Percentiles rank a stretch among this genome's conserved stretches.
These are phyloP conservation scores for Casuarina equisetifolia DNA, from an alignment of 306 rosid species.

Conservation along the genomic window DNA sequence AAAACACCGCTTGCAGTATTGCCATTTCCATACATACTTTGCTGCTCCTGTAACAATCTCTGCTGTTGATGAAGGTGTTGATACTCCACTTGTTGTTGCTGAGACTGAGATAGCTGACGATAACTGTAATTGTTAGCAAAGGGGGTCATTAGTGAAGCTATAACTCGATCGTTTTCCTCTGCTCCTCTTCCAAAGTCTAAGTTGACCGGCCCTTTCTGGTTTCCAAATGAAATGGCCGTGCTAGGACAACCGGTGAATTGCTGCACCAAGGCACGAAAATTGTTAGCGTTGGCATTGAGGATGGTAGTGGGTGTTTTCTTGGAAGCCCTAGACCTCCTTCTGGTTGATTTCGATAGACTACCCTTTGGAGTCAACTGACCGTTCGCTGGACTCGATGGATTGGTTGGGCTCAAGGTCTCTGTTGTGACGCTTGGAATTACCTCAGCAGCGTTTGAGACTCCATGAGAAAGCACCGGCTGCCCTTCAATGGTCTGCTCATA, in stretches of 20 bases:
- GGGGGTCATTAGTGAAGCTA: constrained; percentile 6
- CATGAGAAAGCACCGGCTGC: constrained; percentile 4
- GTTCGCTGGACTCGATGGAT: neutral
- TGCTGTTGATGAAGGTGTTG: constrained; percentile 25
- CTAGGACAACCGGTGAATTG: constrained; percentile 76
- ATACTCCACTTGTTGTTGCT: constrained; percentile 14
- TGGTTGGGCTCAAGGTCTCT: too few species aligned
- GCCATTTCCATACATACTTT: constrained; percentile 14
- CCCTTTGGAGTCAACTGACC: constrained; percentile 36
- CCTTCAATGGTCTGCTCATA: constrained; percentile 36
- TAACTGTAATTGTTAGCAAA: constrained; percentile 14
- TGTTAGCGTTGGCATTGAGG: constrained; percentile 64
- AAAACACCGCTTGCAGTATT: constrained; percentile 14
- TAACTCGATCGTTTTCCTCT: constrained; percentile 24
- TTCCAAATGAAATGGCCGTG: constrained; percentile 39
- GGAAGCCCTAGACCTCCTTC: constrained; percentile 66
- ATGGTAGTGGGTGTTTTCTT: constrained; percentile 67
- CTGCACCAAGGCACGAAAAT: constrained; percentile 77
- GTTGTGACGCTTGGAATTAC: constrained; percentile 21
- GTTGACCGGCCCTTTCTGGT: constrained; percentile 69
- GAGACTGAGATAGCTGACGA: constrained; percentile 29
- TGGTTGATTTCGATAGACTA: constrained; percentile 37
- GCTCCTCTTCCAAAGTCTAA: constrained; percentile 56
- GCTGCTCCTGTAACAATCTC: constrained; percentile 8
- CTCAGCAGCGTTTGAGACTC: constrained; percentile 18